phyloP scores from a whole-genome alignment of 257 asterid species.

The Mentha longifolia region DNA sequence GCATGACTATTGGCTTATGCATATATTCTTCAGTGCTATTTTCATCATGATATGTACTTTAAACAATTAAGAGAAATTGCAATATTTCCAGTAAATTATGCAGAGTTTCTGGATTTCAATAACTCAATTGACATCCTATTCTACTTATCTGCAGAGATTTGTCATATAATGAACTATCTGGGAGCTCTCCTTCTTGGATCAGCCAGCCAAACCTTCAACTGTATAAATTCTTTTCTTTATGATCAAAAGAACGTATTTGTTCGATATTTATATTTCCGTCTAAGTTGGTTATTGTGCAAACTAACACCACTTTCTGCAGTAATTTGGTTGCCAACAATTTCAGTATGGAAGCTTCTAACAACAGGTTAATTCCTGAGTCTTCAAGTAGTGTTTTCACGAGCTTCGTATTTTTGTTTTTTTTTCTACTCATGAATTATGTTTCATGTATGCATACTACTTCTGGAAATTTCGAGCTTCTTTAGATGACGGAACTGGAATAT shows the following conservation, averaged over 20 bases:
- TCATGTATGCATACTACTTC: not conserved
- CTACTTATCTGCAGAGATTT: slow-evolving; percentile 60
- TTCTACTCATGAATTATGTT: not conserved
- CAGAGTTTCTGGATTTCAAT: slow-evolving; percentile 1
- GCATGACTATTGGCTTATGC: not conserved
- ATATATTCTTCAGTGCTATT: not conserved
- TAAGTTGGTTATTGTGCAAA: not conserved
- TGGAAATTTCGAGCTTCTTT: slow-evolving; percentile 11
- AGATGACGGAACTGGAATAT: too few species aligned
- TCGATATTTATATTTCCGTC: not conserved
- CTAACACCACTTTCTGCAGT: slow-evolving; percentile 40
- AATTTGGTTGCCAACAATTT: slow-evolving; percentile 83
- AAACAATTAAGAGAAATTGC: not conserved
- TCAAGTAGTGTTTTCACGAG: not conserved
- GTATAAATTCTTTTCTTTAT: slow-evolving; percentile 39
- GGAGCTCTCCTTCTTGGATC: slow-evolving; percentile 80
- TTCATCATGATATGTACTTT: not conserved
- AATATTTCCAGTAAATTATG: not conserved
- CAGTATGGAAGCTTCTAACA: slow-evolving; percentile 44
- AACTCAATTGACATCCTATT: slow-evolving; percentile 5
- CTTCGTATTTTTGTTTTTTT: not conserved
- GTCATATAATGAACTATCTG: slow-evolving; percentile 74
- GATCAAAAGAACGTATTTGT: not conserved
- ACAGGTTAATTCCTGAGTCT: slow-evolving; percentile 48
- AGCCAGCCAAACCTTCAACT: slow-evolving; percentile 47